Conservation (phyloP, 176 grass and related monocot species). For the Melocanna baccifera region DNA sequence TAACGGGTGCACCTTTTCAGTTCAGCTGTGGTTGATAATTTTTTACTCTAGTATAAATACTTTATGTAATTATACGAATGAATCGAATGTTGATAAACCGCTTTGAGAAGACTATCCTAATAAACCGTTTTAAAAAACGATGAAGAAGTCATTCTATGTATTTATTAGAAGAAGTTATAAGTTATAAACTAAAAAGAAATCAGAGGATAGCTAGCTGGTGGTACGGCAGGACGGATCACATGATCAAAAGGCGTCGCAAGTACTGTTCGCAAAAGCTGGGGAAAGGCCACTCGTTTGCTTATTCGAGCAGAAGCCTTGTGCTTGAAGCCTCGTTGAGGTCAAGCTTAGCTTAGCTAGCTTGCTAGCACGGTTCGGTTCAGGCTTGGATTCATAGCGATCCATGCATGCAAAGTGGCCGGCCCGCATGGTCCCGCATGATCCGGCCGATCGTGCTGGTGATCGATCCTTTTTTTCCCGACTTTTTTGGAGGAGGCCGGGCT, state of each 20-base stretch:
- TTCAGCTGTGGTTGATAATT: no score
- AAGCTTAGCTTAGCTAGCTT: background rate
- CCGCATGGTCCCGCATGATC: background rate
- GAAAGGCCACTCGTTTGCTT: background rate
- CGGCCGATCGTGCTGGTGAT: background rate
- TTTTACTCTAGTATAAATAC: no score
- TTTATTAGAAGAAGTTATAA: no score
- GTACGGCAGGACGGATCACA: background rate
- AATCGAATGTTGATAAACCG: no score
- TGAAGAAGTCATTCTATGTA: accelerated
- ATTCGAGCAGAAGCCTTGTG: background rate
- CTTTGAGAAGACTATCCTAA: no score
- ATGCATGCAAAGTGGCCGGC: background rate
- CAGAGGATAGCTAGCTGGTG: background rate
- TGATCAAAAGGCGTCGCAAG: background rate
- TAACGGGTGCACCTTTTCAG: no score
- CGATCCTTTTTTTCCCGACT: background rate
- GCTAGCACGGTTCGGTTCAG: background rate
- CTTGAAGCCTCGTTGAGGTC: background rate
- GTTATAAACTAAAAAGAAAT: background rate
- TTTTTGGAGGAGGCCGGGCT: background rate
- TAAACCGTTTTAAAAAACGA: accelerated
- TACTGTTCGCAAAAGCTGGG: background rate
- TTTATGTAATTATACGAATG: no score
- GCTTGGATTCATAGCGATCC: background rate